Evolutionary conservation across 2,329 filamentous ascomycete genomes (phyloP).

Genomic region (Exserohilum rostratum): DNA sequence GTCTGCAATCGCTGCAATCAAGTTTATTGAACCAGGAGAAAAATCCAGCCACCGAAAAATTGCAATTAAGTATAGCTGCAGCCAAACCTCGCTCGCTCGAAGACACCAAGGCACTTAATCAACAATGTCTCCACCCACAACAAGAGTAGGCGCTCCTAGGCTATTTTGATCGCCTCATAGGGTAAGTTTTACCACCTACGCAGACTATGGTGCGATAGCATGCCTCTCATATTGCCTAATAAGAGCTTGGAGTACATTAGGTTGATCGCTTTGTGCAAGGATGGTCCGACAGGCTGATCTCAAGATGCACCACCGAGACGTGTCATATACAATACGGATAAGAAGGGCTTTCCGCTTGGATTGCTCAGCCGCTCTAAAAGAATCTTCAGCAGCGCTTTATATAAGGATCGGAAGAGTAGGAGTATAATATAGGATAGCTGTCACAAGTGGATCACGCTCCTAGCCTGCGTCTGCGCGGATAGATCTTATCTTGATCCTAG

Average conservation of each 20-base stretch:
- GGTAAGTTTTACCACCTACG: no score
- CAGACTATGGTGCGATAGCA: no score
- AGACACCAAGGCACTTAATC: background rate
- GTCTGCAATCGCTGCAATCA: background rate
- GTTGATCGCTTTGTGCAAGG: background rate
- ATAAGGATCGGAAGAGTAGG: background rate
- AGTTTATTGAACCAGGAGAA: background rate
- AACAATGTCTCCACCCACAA: background rate
- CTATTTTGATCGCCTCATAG: no score
- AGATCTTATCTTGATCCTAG: no score
- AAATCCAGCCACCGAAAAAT: background rate
- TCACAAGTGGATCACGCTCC: conserved; percentile 1
- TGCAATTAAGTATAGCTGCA: background rate
- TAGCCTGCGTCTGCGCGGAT: no score
- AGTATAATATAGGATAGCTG: conserved; percentile 4
- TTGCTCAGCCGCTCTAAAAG: conserved; percentile 1
- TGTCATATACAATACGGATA: no score
- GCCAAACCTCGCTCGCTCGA: background rate
- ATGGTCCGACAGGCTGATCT: background rate
- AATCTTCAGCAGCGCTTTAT: conserved; percentile 4
- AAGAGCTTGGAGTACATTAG: background rate
- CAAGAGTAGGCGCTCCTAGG: no score
- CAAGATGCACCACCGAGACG: background rate
- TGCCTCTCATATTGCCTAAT: background rate
- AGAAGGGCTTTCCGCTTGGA: no score